These are phyloP conservation scores for Vanrija humicola DNA, from an alignment of 1,284 basidiomycete species.

Conservation along the genomic window DNA sequence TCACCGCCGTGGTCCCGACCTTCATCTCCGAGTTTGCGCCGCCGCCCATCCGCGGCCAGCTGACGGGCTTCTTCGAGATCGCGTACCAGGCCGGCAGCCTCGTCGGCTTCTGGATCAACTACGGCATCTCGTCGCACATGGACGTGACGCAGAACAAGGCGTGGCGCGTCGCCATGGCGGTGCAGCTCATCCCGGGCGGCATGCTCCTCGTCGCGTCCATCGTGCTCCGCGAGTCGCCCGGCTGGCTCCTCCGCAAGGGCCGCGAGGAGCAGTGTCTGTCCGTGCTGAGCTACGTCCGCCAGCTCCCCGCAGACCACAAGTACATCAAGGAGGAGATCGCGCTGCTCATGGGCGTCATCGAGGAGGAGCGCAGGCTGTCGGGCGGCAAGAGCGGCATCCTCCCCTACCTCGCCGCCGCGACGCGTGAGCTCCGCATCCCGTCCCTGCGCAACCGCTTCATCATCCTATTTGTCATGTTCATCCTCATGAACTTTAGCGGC, in stretches of 20 bases:
- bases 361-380: slow-evolving; percentile 20
- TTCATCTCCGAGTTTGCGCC: slow-evolving; percentile 47
- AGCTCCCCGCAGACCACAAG: slow-evolving; percentile 43
- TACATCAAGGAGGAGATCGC: slow-evolving; percentile 47
- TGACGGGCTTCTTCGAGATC: slow-evolving; percentile 55
- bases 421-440: background rate
- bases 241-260: slow-evolving; percentile 53
- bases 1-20: slow-evolving; percentile 34
- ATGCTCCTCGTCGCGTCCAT: slow-evolving; percentile 49
- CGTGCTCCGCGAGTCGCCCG: slow-evolving; percentile 55
- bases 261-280: slow-evolving; percentile 46
- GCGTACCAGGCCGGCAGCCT: slow-evolving; percentile 43
- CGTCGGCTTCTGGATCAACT: slow-evolving; percentile 52
- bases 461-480: background rate
- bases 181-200: slow-evolving; percentile 55
- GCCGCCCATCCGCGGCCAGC: slow-evolving; percentile 46
- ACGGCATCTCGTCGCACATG: slow-evolving; percentile 50
- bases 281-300: slow-evolving; percentile 50
- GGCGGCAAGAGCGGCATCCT: background rate
- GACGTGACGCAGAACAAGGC: slow-evolving; percentile 27
- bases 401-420: background rate
- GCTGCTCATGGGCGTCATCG: slow-evolving; percentile 23
- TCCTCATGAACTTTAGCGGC: background rate
- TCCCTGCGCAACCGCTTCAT: background rate
- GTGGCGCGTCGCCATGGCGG: slow-evolving; percentile 55